Evolutionary conservation across 768 basidiomycete species (phyloP).

Genomic region (Boletus barrowsii): DNA sequence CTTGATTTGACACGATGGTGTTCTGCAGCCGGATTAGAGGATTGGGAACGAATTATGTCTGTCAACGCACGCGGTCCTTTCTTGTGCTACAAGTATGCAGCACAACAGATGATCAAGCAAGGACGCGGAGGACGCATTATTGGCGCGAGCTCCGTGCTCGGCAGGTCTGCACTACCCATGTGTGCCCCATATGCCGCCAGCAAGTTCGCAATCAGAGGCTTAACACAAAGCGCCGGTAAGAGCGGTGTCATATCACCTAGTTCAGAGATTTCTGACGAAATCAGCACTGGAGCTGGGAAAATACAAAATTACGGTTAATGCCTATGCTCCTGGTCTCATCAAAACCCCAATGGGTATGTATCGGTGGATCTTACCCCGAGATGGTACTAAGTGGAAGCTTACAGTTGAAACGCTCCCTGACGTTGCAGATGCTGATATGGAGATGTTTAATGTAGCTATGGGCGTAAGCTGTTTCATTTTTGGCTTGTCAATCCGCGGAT

Average conservation of each 20-base stretch:
- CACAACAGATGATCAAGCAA: constrained; percentile 54
- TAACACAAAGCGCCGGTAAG: constrained; percentile 38
- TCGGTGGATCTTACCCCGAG: not conserved
- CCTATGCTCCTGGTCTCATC: constrained; percentile 38
- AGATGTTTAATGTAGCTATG: not conserved
- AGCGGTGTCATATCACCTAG: not conserved
- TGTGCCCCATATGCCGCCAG: constrained; percentile 26
- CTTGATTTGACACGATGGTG: not conserved
- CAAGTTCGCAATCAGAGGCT: constrained; percentile 38
- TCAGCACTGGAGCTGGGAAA: constrained; percentile 30
- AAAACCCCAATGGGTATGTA: constrained; percentile 31
- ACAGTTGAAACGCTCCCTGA: not conserved
- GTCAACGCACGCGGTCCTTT: constrained; percentile 56
- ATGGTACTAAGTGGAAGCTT: not conserved
- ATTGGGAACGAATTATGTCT: constrained; percentile 38
- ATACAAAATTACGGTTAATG: constrained; percentile 38
- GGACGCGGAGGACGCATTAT: constrained; percentile 53
- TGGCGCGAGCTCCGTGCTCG: constrained; percentile 26
- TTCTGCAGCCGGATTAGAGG: not conserved
- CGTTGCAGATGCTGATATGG: not conserved
- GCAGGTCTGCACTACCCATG: not conserved
- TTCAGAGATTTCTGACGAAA: not conserved
- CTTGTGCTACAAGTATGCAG: constrained; percentile 62
- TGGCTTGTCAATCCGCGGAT: not conserved
- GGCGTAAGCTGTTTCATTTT: not conserved